A percentile compares a stretch with the other conserved stretches of the same genome.
Conservation (phyloP, 805 yeast species). For the Metschnikowia reukaufii region DNA sequence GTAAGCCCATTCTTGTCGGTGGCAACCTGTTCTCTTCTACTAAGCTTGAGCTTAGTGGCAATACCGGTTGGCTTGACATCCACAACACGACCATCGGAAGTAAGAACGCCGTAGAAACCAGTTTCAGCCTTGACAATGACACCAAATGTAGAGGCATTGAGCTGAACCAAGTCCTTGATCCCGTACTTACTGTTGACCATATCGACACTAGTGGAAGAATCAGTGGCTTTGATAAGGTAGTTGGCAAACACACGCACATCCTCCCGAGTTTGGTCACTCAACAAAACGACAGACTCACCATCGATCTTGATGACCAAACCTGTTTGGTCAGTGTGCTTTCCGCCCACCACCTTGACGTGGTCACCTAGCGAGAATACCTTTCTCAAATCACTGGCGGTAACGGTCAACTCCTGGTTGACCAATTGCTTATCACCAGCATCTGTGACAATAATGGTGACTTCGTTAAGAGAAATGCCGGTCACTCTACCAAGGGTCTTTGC, state of each 20-base stretch:
- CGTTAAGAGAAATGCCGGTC: conserved; percentile 56
- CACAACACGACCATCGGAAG: conserved; percentile 76
- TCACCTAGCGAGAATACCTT: conserved; percentile 90
- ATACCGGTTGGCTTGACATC: conserved; percentile 80
- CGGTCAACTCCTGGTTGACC: conserved; percentile 64
- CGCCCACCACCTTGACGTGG: conserved; percentile 88
- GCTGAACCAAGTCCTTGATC: conserved; percentile 83
- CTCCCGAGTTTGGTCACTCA: conserved; percentile 83
- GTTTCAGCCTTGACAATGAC: conserved; percentile 88
- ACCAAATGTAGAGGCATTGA: conserved; percentile 84
- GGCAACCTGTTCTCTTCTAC: conserved; percentile 72
- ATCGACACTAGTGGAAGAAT: conserved; percentile 56
- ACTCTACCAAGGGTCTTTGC: conserved; percentile 85
- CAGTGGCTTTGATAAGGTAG: conserved; percentile 88
- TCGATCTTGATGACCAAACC: conserved; percentile 86
- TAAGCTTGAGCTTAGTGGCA: conserved; percentile 66
- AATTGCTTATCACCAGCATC: conserved; percentile 57
- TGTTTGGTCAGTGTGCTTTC: conserved; percentile 89
- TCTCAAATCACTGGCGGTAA: conserved; percentile 78
- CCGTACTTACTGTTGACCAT: conserved; percentile 79
- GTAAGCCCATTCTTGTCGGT: conserved; percentile 86
- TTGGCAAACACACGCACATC: conserved; percentile 93
- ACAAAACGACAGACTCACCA: conserved; percentile 83
- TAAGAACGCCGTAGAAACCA: conserved; percentile 75
- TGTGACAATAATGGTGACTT: conserved; percentile 51